Base-by-base conservation (phyloP, 768 basidiomycete genomes). In the Calvatia gigantea region DNA sequence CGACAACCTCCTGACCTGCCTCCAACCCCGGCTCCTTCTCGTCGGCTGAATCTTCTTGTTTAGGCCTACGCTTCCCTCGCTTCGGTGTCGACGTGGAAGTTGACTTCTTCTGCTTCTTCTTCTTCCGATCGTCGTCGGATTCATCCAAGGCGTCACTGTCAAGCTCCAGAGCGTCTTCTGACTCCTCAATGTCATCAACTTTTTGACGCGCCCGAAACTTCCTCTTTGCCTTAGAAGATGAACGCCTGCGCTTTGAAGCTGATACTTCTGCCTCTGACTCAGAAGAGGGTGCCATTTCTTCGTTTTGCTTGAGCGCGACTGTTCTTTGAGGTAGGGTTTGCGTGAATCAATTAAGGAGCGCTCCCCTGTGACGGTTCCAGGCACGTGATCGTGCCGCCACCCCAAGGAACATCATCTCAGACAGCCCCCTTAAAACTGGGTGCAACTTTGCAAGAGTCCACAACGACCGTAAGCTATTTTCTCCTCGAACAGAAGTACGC, bases 1-100 rank as follows among this genome's bases (percentile, higher is more conserved):
- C 93, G 1, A 90, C 86, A 7, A 91, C 66, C 65, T 85, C 79
- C 62, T 87, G 83, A 0, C 87, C 86, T 4, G 88, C 84, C 49
- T 77, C 74, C 54, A 87, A 66, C 2, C 80, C 78, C 19, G 72
- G 57, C 2, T 77, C 73, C 1, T 73, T 74, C 14, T 74, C 74
- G 9, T 77, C 73, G 11, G 75, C 74, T 14, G 68, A 69, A 2
- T 62, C 66, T 51, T 63, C 65, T 60, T 54, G 35, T 28, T 41
- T 56, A 6, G 38, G 28, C 31, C 43, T 57, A 9, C 35, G 33
- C 29, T 46, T 45, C 5, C 15, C 28, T 25, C 29, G 41, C 35
- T 38, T 53, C n/a, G 54, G 32, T 32, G 27, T 47, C 11, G 42
- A 37, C 37, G 14, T 56, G 53, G 42, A 57, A 67, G 48, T 17